A percentile compares a stretch with the other conserved stretches of the same genome.
These are phyloP conservation scores for Glycine tomentella DNA, from an alignment of 306 rosid species.

Conservation along the genomic window DNA sequence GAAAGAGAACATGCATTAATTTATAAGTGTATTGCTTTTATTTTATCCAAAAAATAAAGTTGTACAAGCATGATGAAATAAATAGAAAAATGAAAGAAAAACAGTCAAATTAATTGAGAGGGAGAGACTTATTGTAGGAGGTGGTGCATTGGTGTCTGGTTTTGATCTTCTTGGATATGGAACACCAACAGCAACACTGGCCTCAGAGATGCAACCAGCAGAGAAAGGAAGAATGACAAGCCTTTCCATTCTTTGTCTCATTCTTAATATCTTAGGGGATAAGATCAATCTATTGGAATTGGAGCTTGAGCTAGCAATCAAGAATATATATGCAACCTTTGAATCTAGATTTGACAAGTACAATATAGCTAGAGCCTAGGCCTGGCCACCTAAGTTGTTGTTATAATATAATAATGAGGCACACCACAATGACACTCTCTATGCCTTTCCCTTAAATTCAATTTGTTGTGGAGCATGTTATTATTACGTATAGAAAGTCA, in stretches of 20 bases:
- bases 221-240: slow-evolving; percentile 93
- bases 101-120: neutral
- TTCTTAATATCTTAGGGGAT: slow-evolving; percentile 28
- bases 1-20: neutral
- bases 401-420: slow-evolving; percentile 40
- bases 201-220: slow-evolving; percentile 85
- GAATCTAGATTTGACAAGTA: slow-evolving; percentile 42
- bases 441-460: slow-evolving; percentile 32
- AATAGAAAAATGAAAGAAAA: neutral
- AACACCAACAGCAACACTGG: slow-evolving; percentile 78
- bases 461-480: slow-evolving; percentile 48
- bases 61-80: neutral
- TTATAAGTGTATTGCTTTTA: neutral
- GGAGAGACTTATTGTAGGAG: slow-evolving; percentile 67
- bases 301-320: slow-evolving; percentile 35
- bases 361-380: slow-evolving; percentile 33
- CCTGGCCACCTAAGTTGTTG: slow-evolving; percentile 25
- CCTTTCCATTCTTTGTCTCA: slow-evolving; percentile 94
- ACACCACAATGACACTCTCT: slow-evolving; percentile 16
- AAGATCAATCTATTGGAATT: slow-evolving; percentile 24
- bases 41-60: neutral
- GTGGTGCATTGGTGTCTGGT: slow-evolving; percentile 49
- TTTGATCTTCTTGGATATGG: slow-evolving; percentile 73
- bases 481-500: slow-evolving; percentile 61
- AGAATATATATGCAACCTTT: slow-evolving; percentile 43